These are phyloP conservation scores for Cucurbita argyrosperma DNA, from an alignment of 306 rosid genomes.

Conservation along the genomic window DNA sequence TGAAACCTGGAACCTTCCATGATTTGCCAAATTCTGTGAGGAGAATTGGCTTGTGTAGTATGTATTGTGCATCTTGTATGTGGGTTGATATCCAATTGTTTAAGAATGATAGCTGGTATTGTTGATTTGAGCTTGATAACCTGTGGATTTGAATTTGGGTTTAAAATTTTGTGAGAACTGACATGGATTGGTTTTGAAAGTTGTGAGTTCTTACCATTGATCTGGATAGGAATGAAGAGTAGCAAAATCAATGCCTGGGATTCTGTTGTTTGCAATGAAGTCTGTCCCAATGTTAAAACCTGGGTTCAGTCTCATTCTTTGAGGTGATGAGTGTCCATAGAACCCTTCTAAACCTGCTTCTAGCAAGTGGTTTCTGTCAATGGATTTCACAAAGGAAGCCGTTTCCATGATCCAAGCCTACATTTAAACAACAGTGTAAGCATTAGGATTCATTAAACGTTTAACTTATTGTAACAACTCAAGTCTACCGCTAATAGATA, in stretches of 20 bases:
- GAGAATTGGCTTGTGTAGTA: constrained; percentile 52
- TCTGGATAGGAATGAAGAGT: constrained; percentile 89
- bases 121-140: constrained; percentile 42
- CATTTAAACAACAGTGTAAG: neutral
- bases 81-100: constrained; percentile 69
- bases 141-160: constrained; percentile 18
- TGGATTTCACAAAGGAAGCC: constrained; percentile 70
- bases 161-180: neutral
- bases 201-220: constrained; percentile 54
- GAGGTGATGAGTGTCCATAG: constrained; percentile 71
- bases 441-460: neutral
- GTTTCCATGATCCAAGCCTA: constrained; percentile 90
- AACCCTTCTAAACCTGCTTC: constrained; percentile 90
- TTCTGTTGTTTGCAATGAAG: constrained; percentile 55
- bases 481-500: no score
- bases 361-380: constrained; percentile 75
- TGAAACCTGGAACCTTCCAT: constrained; percentile 45
- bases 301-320: constrained; percentile 52
- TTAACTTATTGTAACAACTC: neutral
- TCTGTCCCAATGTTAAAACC: constrained; percentile 61
- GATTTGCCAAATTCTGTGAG: constrained; percentile 74
- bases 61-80: constrained; percentile 53
- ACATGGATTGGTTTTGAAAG: neutral
- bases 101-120: constrained; percentile 43
- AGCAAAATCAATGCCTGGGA: constrained; percentile 64